Evolutionary conservation across 1,284 basidiomycete genomes (phyloP).

Genomic region (Moesziomyces parantarcticus): DNA sequence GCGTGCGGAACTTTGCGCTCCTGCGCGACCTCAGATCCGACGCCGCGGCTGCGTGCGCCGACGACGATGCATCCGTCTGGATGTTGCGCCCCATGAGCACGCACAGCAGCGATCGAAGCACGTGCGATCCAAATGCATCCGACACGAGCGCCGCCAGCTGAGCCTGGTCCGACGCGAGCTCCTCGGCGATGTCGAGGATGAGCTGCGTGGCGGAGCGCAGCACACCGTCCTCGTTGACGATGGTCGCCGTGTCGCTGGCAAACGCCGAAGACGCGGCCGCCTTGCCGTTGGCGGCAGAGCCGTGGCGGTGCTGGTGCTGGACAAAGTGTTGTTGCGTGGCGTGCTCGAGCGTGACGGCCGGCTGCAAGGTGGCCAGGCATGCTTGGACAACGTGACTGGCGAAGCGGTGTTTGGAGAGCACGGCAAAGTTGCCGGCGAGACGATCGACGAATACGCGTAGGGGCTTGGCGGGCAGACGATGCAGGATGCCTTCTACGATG

Average conservation of each 20-base stretch:
- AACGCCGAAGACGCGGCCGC: conserved; percentile 22
- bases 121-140: conserved; percentile 58
- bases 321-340: conserved; percentile 21
- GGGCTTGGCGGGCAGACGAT: conserved; percentile 50
- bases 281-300: conserved; percentile 12
- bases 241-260: conserved; percentile 33
- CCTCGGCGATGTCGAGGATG: conserved; percentile 47
- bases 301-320: conserved; percentile 12
- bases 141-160: conserved; percentile 35
- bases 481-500: conserved; percentile 59
- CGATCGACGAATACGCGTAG: conserved; percentile 62
- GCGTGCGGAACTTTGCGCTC: conserved; percentile 60
- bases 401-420: conserved; percentile 60
- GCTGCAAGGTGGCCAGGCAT: conserved; percentile 48
- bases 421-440: conserved; percentile 53
- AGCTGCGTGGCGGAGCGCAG: conserved; percentile 50
- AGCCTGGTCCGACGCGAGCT: conserved; percentile 28
- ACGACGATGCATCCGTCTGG: conserved; percentile 15
- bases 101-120: conserved; percentile 56
- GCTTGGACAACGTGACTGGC: conserved; percentile 64
- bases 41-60: conserved; percentile 9
- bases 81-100: conserved; percentile 56
- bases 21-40: conserved; percentile 47
- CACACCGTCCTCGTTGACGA: conserved; percentile 51
- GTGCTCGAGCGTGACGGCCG: conserved; percentile 35